Conservation (phyloP, 2,329 filamentous ascomycete species). For the Metarhizium robertsii region DNA sequence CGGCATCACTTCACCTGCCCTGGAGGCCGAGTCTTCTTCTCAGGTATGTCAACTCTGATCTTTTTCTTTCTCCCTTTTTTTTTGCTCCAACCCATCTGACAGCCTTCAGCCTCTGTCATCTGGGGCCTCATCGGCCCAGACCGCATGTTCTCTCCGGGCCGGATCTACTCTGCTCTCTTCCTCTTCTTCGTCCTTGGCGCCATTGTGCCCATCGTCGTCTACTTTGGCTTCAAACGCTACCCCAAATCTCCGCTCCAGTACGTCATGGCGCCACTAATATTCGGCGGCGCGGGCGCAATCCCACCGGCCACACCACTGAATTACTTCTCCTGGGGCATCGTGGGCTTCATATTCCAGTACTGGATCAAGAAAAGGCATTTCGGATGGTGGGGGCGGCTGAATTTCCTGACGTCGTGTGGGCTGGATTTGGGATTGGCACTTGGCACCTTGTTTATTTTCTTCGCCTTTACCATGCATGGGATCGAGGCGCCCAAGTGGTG, state of each 20-base stretch:
- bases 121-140: conserved; percentile 58
- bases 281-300: conserved; percentile 44
- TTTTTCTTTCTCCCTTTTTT: background rate
- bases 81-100: background rate
- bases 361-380: conserved; percentile 54
- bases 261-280: conserved; percentile 54
- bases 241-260: conserved; percentile 40
- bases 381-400: conserved; percentile 65
- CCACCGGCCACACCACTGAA: conserved; percentile 63
- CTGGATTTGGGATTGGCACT: conserved; percentile 61
- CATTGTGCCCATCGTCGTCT: conserved; percentile 40
- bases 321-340: conserved; percentile 64
- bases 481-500: conserved; percentile 58
- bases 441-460: conserved; percentile 59
- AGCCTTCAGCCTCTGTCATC: conserved; percentile 46
- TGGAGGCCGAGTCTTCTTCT: conserved; percentile 55
- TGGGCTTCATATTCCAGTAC: conserved; percentile 63
- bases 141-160: conserved; percentile 53
- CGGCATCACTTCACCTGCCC: conserved; percentile 53
- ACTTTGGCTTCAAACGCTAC: conserved; percentile 37
- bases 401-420: conserved; percentile 62
- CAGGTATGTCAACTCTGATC: conserved; percentile 28
- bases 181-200: conserved; percentile 51
- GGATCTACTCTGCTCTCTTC: conserved; percentile 52
- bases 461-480: conserved; percentile 56